Conservation (phyloP, 305 asterid genomes). For the Fraxinus sp. region DNA sequence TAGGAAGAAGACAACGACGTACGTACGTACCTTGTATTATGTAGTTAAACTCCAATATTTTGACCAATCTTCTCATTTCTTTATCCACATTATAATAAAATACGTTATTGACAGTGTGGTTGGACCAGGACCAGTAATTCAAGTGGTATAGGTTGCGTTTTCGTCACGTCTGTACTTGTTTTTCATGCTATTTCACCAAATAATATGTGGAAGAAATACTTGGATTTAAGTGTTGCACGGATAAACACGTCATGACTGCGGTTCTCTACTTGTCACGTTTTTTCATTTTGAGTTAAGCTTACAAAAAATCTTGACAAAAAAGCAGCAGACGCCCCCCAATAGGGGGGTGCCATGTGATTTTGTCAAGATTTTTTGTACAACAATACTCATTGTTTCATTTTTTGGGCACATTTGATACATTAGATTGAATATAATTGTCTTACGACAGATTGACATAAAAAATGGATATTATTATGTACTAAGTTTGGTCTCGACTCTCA, state of each 20-base stretch:
- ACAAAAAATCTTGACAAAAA: too few species aligned
- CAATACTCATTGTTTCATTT: too few species aligned
- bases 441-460: too few species aligned
- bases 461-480: too few species aligned
- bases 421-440: not conserved
- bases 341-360: too few species aligned
- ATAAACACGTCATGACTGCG: not conserved
- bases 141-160: conserved; percentile 1
- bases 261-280: not conserved
- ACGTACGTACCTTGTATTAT: not conserved
- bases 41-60: conserved; percentile 16
- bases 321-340: too few species aligned
- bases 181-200: not conserved
- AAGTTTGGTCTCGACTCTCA: too few species aligned
- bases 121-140: conserved; percentile 13
- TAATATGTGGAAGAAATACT: not conserved
- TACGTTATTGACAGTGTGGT: not conserved
- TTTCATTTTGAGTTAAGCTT: too few species aligned
- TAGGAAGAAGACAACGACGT: conserved; percentile 19
- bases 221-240: not conserved
- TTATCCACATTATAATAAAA: not conserved
- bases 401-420: not conserved
- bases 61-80: conserved; percentile 25
- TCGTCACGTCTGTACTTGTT: not conserved
- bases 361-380: too few species aligned